Evolutionary conservation across 2,329 filamentous ascomycete genomes (phyloP).

Genomic region (Pestalotiopsis sp.): DNA sequence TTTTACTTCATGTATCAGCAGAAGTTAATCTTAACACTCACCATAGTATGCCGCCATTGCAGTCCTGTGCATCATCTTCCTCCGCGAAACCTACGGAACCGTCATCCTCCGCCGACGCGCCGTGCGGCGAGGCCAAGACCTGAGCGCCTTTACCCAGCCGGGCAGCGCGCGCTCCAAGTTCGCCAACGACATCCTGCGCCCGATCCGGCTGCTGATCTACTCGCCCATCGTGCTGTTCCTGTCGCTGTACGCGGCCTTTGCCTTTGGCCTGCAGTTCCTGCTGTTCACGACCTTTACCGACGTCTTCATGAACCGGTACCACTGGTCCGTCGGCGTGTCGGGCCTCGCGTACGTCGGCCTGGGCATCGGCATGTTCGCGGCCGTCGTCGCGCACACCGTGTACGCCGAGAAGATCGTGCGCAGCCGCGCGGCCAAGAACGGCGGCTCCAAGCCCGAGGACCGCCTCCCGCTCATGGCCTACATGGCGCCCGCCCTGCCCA

Average conservation of each 20-base stretch:
- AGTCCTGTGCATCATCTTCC: slow-evolving; percentile 51
- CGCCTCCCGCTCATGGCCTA: slow-evolving; percentile 24
- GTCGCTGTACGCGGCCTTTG: slow-evolving; percentile 39
- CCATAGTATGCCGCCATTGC: background rate
- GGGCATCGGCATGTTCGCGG: slow-evolving; percentile 30
- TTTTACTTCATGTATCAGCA: background rate
- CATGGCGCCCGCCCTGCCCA: slow-evolving; percentile 16
- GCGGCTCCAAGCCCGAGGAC: slow-evolving; percentile 13
- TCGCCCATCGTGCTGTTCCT: slow-evolving; percentile 39
- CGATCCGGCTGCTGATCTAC: slow-evolving; percentile 41
- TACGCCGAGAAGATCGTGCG: slow-evolving; percentile 23
- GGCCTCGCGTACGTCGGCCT: slow-evolving; percentile 41
- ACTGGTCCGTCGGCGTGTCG: slow-evolving; percentile 36
- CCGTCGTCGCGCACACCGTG: background rate
- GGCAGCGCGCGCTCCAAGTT: slow-evolving; percentile 34
- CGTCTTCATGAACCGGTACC: slow-evolving; percentile 44
- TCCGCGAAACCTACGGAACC: slow-evolving; percentile 66
- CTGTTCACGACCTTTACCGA: slow-evolving; percentile 46
- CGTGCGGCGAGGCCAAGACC: slow-evolving; percentile 55
- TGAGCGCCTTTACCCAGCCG: slow-evolving; percentile 46
- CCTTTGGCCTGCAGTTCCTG: slow-evolving; percentile 45
- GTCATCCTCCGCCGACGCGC: slow-evolving; percentile 61
- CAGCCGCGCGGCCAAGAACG: background rate
- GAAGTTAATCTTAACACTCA: background rate
- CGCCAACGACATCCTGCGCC: slow-evolving; percentile 38